Conservation (phyloP, 495 filamentous ascomycete species). For the Penicillium flavigenum region DNA sequence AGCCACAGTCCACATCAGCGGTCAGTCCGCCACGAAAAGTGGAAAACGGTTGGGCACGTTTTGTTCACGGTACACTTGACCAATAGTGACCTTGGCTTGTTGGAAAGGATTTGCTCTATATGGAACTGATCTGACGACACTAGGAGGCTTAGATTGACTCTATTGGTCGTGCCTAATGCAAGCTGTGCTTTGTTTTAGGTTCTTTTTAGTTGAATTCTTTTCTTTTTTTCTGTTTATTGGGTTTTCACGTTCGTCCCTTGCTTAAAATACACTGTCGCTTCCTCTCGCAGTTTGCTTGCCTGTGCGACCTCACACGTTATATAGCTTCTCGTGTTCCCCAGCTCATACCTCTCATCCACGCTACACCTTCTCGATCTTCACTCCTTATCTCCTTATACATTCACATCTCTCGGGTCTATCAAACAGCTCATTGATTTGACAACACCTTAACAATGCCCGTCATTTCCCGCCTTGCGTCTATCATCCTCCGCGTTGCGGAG, state of each 20-base stretch:
- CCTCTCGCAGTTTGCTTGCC: slow-evolving; percentile 18
- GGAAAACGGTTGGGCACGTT: slow-evolving; percentile 9
- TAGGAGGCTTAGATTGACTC: slow-evolving; percentile 1
- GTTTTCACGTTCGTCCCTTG: slow-evolving; percentile 23
- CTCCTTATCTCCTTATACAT: neutral
- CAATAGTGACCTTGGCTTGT: neutral
- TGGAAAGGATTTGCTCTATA: neutral
- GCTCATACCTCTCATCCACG: neutral
- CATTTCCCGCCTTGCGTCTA: slow-evolving; percentile 50
- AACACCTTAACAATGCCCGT: slow-evolving; percentile 41
- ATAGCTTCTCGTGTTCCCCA: slow-evolving; percentile 18
- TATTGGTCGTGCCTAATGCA: slow-evolving; percentile 1
- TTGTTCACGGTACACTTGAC: neutral
- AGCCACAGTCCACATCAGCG: slow-evolving; percentile 15
- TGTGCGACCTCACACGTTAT: slow-evolving; percentile 23
- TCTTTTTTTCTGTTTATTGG: slow-evolving; percentile 10
- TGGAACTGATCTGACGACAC: slow-evolving; percentile 3
- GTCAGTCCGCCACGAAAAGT: slow-evolving; percentile 3
- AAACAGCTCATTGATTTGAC: neutral
- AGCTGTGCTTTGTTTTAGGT: neutral
- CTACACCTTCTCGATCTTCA: slow-evolving; percentile 2
- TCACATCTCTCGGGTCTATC: neutral
- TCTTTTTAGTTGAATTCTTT: neutral
- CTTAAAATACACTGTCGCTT: slow-evolving; percentile 16
- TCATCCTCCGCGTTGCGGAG: slow-evolving; percentile 48